Conservation (phyloP, 2,329 filamentous ascomycete genomes). For the Seiridium cupressi region DNA sequence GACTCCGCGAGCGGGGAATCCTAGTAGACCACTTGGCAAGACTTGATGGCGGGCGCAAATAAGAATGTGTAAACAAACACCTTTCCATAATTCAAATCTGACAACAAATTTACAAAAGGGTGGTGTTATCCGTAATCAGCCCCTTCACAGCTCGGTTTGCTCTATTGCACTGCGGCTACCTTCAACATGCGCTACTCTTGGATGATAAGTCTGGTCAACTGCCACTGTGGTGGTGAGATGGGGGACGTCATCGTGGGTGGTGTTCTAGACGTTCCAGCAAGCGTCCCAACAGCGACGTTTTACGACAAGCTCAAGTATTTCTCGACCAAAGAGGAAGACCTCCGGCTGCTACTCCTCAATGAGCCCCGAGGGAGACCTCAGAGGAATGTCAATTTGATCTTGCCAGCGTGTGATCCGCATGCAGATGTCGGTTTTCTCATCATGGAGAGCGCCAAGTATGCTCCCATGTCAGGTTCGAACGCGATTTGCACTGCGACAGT, state of each 20-base stretch:
- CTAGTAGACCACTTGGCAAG: no score
- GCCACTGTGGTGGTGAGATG: not conserved
- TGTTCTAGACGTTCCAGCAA: constrained; percentile 40
- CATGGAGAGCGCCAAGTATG: constrained; percentile 42
- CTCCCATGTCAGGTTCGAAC: constrained; percentile 40
- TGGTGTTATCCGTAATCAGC: no score
- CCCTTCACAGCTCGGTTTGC: no score
- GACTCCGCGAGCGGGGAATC: no score
- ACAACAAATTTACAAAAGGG: no score
- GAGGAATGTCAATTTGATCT: constrained; percentile 37
- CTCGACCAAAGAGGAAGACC: constrained; percentile 33
- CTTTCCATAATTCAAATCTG: no score
- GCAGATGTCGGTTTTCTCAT: constrained; percentile 45
- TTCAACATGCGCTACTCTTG: no score
- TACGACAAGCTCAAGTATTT: constrained; percentile 39
- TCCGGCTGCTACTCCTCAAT: constrained; percentile 41
- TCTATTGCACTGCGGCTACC: no score
- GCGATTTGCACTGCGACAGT: constrained; percentile 42
- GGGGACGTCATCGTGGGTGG: constrained; percentile 48
- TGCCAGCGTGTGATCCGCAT: constrained; percentile 39
- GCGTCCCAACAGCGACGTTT: constrained; percentile 36
- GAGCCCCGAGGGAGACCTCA: constrained; percentile 43
- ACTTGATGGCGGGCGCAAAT: no score
- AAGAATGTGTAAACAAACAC: no score
- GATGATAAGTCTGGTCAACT: no score